Evolutionary conservation across 371 early-diverging fungal genomes (phyloP), one percentile per base, ranked within the genome.

Genomic region (Polyrhizophydium stewartii): DNA sequence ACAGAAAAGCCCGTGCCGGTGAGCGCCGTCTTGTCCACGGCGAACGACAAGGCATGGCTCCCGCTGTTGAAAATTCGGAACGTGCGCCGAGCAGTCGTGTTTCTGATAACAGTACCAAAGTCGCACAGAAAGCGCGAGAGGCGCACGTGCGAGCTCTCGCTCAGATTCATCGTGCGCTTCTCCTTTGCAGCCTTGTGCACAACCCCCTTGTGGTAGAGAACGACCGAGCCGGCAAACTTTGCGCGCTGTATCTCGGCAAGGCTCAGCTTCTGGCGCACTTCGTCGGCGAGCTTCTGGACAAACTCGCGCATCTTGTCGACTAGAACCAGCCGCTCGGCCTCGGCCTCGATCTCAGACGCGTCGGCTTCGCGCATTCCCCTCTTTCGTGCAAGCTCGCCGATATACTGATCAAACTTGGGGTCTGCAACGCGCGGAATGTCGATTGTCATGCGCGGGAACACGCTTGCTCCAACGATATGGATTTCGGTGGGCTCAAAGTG

Each of bases 91-190:
- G 71, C 64, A 2, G 43, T 66, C 0, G 75, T 73, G 58, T 74
- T 79, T 25, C 68, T 58, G 40, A 81, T 73, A 3, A 81, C 72
- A 32, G 77, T 74, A 2, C 81, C 83, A 47, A 79, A 79, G 53
- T 79, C 78, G 52, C 79, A 78, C 1, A 75, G 16, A 58, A 73
- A 81, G 21, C 40, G 61, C 7, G 71, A 40, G 1, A 73, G 64
- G 10, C 56, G 40, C 16, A 77, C 71, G 22, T 64, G 56, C 10
- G 82, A 74, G 50, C 59, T 49, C 58, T 75, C 76, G 25, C 19
- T 32, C 19, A 80, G 47, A 12, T 38, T 61, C 31, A 64, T 56
- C 7, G 43, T 28, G 40, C 59, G 67, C 47, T 68, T 70, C 25
- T 76, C 73, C 50, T 64, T 68, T 5, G 63, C 55, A 0, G 35